These are phyloP conservation scores for Epichloe sylvatica DNA, from an alignment of 2,329 filamentous ascomycete species.

Conservation along the genomic window DNA sequence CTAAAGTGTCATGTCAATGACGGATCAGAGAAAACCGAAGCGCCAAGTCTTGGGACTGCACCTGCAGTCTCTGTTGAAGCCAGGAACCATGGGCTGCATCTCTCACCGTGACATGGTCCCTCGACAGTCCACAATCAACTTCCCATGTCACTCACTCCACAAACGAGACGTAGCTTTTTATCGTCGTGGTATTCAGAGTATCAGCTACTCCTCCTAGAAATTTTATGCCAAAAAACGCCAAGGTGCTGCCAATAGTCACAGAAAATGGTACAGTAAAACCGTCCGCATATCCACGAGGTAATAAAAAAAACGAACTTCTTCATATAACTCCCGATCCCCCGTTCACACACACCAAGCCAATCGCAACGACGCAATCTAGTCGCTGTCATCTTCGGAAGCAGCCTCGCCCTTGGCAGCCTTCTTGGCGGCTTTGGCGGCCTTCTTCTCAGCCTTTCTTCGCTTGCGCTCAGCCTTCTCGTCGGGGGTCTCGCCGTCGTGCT, in stretches of 20 bases:
- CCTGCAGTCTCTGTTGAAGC: too few species aligned
- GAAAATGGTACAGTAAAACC: conserved; percentile 11
- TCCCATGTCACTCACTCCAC: too few species aligned
- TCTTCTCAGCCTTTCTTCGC: conserved; percentile 46
- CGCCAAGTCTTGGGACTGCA: too few species aligned
- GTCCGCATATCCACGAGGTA: conserved; percentile 9
- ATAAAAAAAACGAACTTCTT: not conserved
- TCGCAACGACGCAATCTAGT: conserved; percentile 1
- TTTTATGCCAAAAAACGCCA: conserved; percentile 13
- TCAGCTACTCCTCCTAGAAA: conserved; percentile 5
- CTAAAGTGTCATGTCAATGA: too few species aligned
- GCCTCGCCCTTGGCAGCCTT: conserved; percentile 38
- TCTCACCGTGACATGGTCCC: too few species aligned
- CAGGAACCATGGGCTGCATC: too few species aligned
- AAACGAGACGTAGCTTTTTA: too few species aligned
- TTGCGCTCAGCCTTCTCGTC: conserved; percentile 53
- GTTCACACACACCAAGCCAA: not conserved
- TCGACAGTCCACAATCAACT: too few species aligned
- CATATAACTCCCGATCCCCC: conserved; percentile 1
- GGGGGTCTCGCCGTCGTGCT: conserved; percentile 63
- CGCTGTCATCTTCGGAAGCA: conserved; percentile 30
- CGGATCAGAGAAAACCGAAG: too few species aligned
- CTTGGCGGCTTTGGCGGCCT: conserved; percentile 42
- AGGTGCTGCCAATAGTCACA: conserved; percentile 8
- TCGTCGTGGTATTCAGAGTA: not conserved